Evolutionary conservation across 108 stramenopile species (phyloP), one percentile per base, ranked within the genome.

Genomic region (Nannochloropsis salina): DNA sequence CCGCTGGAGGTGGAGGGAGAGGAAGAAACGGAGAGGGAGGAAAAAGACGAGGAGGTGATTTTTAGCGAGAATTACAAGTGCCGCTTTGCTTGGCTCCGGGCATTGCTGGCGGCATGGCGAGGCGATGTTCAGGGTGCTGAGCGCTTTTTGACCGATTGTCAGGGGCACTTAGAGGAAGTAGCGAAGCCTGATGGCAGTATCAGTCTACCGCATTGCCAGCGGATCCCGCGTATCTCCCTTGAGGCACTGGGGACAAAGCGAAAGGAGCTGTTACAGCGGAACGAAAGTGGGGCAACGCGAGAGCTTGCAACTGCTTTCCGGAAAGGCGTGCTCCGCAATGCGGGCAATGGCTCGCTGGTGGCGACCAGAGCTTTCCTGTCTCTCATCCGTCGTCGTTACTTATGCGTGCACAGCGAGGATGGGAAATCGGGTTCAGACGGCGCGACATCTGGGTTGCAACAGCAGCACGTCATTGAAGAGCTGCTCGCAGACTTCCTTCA

Each of bases 81-180:
- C n/a, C 61, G 61, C 3, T 74, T 74, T n/a, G 61, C 61, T 74
- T 74, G 61, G 61, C 61, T 74, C 20, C 61, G 61, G 15, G 61
- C 61, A 74, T 74, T 74, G 61, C 61, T 74, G 61, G 61, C 61
- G 61, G 61, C 61, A n/a, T 74, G 61, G 61, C 61, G 61, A n/a
- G 61, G 8, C 20, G 61, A 74, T 74, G 61, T 3, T 15, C 15
- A 15, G n/a, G 61, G 2, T 6, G 61, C 61, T n/a, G 61, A 74
- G 61, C 4, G 2, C 6, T 8, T 74, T 74, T 74, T 74, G 61
- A 74, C 15, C 15, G 61, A 74, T 1, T 74, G 61, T n/a, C 6
- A 74, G 61, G 6, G 20, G 15, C n/a, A 74, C 61, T 3, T 74
- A 8, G 61, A 74, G n/a, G n/a, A n/a, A 74, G 61, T n/a, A 74